These are phyloP conservation scores for Chalciporus piperatus DNA, from an alignment of 768 basidiomycete genomes.

Conservation along the genomic window DNA sequence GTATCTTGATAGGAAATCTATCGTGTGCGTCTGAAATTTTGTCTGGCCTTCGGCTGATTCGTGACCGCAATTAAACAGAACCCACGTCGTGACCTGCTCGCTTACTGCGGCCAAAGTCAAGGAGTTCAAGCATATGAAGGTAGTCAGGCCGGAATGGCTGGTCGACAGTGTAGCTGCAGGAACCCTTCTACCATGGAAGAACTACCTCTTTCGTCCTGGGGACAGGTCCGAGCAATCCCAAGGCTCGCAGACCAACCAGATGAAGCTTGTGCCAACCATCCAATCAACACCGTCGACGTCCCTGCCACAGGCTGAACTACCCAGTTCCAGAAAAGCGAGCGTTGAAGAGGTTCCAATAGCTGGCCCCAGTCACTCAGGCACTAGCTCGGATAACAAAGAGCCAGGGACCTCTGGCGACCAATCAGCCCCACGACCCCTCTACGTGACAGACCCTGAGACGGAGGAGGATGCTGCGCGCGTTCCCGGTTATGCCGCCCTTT, in stretches of 20 bases:
- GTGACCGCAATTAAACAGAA: constrained; percentile 42
- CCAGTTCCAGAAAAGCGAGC: not conserved
- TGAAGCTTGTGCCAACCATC: constrained; percentile 11
- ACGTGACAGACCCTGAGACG: constrained; percentile 42
- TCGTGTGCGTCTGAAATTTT: constrained; percentile 49
- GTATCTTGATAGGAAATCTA: constrained; percentile 75
- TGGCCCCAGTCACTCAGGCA: not conserved
- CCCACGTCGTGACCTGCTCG: constrained; percentile 89
- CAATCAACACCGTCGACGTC: constrained; percentile 6
- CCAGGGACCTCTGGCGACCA: constrained; percentile 4
- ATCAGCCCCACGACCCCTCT: constrained; percentile 24
- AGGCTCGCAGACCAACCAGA: constrained; percentile 33
- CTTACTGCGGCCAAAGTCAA: constrained; percentile 87
- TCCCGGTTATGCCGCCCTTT: constrained; percentile 64
- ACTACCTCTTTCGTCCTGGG: constrained; percentile 59
- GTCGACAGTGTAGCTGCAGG: constrained; percentile 71
- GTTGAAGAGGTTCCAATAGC: not conserved
- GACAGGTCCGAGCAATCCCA: constrained; percentile 49
- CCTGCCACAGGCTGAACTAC: not conserved
- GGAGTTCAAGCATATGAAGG: constrained; percentile 89
- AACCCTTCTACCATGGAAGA: constrained; percentile 73
- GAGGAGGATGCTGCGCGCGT: constrained; percentile 44
- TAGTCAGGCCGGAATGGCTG: constrained; percentile 88
- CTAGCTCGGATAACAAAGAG: not conserved
- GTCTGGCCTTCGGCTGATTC: not conserved